Conservation (phyloP, 73 alveolate species). For the Uronychia setigera region DNA sequence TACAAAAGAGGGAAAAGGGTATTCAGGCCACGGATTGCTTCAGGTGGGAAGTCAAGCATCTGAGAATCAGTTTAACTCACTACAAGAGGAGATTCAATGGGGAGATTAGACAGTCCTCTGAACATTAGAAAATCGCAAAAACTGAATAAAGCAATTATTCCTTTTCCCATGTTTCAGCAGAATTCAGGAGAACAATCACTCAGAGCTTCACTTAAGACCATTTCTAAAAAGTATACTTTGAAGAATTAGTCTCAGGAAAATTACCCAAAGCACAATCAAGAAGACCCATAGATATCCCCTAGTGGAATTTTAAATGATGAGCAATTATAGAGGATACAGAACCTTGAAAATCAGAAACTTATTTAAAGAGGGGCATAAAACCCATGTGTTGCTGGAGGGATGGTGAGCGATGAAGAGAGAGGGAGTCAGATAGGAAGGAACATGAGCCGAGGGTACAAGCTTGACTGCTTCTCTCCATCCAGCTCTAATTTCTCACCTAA, state of each 20-base stretch:
- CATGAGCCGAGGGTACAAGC: no score
- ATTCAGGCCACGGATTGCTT: neutral
- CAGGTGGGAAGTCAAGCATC: neutral
- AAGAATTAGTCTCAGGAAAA: neutral
- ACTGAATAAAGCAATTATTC: neutral
- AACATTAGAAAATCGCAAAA: no score
- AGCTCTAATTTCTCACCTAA: neutral
- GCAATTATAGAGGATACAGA: neutral
- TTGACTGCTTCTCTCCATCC: neutral
- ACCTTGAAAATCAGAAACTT: neutral
- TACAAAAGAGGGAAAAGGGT: neutral
- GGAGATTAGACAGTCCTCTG: neutral
- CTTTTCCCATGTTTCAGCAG: neutral
- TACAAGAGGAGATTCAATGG: neutral
- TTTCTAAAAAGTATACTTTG: neutral
- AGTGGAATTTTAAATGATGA: neutral
- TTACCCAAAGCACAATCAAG: neutral
- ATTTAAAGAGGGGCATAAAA: no score
- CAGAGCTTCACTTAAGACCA: neutral
- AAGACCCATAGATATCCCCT: neutral
- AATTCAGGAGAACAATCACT: neutral
- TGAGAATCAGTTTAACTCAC: no score
- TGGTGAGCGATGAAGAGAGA: neutral
- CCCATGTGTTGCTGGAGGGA: no score
- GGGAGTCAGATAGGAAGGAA: neutral